Base-by-base conservation (phyloP, 2,329 filamentous ascomycete species). In the Fusarium sp. region DNA sequence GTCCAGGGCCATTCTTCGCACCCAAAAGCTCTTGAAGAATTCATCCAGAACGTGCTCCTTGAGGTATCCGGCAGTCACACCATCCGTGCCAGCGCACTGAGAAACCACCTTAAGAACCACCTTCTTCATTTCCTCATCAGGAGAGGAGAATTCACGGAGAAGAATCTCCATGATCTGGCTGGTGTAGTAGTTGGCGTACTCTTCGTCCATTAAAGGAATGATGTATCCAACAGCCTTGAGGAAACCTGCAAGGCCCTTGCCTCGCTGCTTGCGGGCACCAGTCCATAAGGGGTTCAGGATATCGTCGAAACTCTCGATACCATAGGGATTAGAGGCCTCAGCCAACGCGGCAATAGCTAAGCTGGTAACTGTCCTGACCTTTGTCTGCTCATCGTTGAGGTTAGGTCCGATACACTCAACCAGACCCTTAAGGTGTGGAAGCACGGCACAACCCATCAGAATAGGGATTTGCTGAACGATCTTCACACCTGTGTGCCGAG, bases 51-150 rank as follows among this genome's bases (percentile, higher is more conserved):
- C 94, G 66, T 97, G 91, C 76, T 98, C 94, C 79, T 97, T 98
- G 39, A 99, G 86, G 75, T 98, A 99, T 37, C 90, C 91, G 35
- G 94, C 92, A 33, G 96, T 98, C 27, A 99, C 96, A 81, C 96
- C 96, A 75, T 97, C 92, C 4, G 95, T 98, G 71, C 91, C 91
- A 10, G 96, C 93, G 76, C 96, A 98, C 76, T 99, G 96, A 18
- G 94, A 97, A 17, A 99, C 90, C 27, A 99, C 96, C 80, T 98
- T 98, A 59, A 99, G 83, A 10, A 99, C 96, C 2, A 99, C 96
- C 83, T 99, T 99, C 82, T 98, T 99, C 96, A 99, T 99, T 80
- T 99, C 96, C 79, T 99, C 96, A 70, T 99, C 96, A 0, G 96
- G 96, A 1, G 95, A 97, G 9, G 94, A 92, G 75, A 99, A 99